phyloP scores from a whole-genome alignment of 2,329 filamentous ascomycete genomes.

The Penicillium frequentans region DNA sequence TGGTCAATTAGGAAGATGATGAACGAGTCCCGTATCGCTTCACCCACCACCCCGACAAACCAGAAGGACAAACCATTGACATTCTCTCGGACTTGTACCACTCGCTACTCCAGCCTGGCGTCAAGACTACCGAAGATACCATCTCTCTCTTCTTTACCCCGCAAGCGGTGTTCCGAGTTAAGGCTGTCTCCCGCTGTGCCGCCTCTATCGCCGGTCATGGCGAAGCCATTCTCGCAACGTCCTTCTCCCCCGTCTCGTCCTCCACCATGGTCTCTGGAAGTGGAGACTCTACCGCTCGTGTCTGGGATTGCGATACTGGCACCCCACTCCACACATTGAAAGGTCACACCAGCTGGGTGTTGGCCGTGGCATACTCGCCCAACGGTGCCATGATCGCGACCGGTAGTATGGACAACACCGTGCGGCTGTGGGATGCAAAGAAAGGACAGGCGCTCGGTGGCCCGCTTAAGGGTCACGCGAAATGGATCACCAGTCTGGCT shows the following conservation, averaged over 20 bases:
- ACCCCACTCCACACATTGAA: slow-evolving; percentile 83
- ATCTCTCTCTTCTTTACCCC: slow-evolving; percentile 68
- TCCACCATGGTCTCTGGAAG: slow-evolving; percentile 81
- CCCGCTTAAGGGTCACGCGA: slow-evolving; percentile 78
- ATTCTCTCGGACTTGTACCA: slow-evolving; percentile 52
- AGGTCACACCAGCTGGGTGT: slow-evolving; percentile 86
- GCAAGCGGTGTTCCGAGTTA: slow-evolving; percentile 91
- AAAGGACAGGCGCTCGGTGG: slow-evolving; percentile 73
- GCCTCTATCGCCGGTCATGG: slow-evolving; percentile 88
- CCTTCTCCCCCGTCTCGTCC: slow-evolving; percentile 79
- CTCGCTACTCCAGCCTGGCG: slow-evolving; percentile 50
- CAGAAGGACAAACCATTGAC: slow-evolving; percentile 42
- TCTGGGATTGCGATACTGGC: slow-evolving; percentile 94
- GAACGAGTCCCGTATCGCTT: slow-evolving; percentile 68
- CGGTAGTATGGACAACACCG: slow-evolving; percentile 87
- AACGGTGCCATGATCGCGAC: slow-evolving; percentile 81
- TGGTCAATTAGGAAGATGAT: slow-evolving; percentile 46
- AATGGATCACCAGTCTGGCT: slow-evolving; percentile 82
- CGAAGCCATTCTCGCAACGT: slow-evolving; percentile 80
- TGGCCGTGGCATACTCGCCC: slow-evolving; percentile 83
- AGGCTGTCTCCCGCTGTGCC: slow-evolving; percentile 85
- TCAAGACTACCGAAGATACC: slow-evolving; percentile 61
- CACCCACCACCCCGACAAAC: slow-evolving; percentile 53
- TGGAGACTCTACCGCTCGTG: slow-evolving; percentile 84
- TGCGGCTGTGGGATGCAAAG: slow-evolving; percentile 85